A percentile compares a stretch with the other conserved stretches of the same genome.
Conservation (phyloP, 371 early-diverging fungal genomes). For the Gilbertella persicaria region DNA sequence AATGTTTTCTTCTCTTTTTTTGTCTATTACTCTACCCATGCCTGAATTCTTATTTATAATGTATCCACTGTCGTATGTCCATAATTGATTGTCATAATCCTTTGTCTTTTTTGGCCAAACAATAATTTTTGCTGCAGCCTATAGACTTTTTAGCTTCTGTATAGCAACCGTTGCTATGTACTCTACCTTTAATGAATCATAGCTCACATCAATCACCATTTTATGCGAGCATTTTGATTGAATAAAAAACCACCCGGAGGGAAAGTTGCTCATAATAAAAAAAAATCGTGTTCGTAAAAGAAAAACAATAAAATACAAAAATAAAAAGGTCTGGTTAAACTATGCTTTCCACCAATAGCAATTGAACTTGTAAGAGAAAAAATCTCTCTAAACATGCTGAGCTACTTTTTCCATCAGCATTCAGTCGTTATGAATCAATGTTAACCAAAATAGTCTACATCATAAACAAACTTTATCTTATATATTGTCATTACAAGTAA, state of each 20-base stretch:
- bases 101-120: constrained; percentile 43
- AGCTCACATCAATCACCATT: constrained; percentile 49
- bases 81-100: constrained; percentile 38
- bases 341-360: too few relatives aligned
- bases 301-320: too few relatives aligned
- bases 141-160: background rate
- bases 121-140: constrained; percentile 43
- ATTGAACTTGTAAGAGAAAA: too few relatives aligned
- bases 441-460: too few relatives aligned
- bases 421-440: too few relatives aligned
- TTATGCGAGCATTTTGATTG: constrained; percentile 44
- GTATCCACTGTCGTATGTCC: constrained; percentile 26
- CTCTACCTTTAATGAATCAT: constrained; percentile 46
- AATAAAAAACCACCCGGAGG: constrained; percentile 52
- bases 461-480: too few relatives aligned
- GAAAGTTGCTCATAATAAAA: constrained; percentile 46
- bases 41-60: constrained; percentile 30
- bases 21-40: constrained; percentile 16
- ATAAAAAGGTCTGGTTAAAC: too few relatives aligned
- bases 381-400: too few relatives aligned
- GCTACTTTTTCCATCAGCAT: too few relatives aligned
- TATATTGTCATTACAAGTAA: too few relatives aligned
- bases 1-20: background rate
- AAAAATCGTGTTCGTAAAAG: too few relatives aligned
- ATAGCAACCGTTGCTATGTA: background rate